Conservation (phyloP, 2,329 filamentous ascomycete genomes). For the Lachnum nothofagi region DNA sequence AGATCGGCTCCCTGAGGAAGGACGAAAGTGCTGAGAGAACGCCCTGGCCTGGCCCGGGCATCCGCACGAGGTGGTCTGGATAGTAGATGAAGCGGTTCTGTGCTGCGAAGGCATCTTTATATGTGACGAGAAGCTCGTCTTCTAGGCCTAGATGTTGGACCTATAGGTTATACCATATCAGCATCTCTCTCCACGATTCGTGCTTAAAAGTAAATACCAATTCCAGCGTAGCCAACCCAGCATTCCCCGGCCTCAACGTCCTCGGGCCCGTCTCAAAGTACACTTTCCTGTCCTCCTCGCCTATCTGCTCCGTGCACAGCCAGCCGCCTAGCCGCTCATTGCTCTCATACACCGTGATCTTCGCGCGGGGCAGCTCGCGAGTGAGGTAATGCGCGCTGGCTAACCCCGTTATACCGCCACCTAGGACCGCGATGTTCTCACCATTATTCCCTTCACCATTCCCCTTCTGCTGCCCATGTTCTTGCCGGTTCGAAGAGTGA, state of each 20-base stretch:
- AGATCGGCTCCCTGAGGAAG: slow-evolving; percentile 50
- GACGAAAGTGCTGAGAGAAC: slow-evolving; percentile 32
- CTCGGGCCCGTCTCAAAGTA: slow-evolving; percentile 81
- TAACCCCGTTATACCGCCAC: slow-evolving; percentile 79
- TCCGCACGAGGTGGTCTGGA: slow-evolving; percentile 68
- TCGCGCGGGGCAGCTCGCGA: slow-evolving; percentile 59
- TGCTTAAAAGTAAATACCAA: slow-evolving; percentile 14
- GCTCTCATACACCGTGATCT: slow-evolving; percentile 78
- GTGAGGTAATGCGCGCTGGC: slow-evolving; percentile 72
- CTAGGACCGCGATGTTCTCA: slow-evolving; percentile 59
- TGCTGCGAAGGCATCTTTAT: slow-evolving; percentile 46
- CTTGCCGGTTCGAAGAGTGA: not conserved
- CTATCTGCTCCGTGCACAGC: slow-evolving; percentile 63
- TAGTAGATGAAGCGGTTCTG: slow-evolving; percentile 80
- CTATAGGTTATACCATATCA: slow-evolving; percentile 36
- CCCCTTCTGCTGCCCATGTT: not conserved
- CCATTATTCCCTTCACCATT: not conserved
- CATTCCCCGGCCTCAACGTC: slow-evolving; percentile 26
- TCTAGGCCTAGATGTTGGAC: slow-evolving; percentile 52
- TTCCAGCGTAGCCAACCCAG: slow-evolving; percentile 23
- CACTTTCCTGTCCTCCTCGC: slow-evolving; percentile 57
- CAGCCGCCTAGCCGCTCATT: slow-evolving; percentile 71
- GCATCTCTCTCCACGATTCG: slow-evolving; percentile 11
- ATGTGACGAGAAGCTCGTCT: slow-evolving; percentile 51
- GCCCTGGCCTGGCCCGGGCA: slow-evolving; percentile 44